Evolutionary conservation across 2,329 filamentous ascomycete species (phyloP), one percentile per base, ranked within the genome.

Genomic region (Cordyceps cicadae): DNA sequence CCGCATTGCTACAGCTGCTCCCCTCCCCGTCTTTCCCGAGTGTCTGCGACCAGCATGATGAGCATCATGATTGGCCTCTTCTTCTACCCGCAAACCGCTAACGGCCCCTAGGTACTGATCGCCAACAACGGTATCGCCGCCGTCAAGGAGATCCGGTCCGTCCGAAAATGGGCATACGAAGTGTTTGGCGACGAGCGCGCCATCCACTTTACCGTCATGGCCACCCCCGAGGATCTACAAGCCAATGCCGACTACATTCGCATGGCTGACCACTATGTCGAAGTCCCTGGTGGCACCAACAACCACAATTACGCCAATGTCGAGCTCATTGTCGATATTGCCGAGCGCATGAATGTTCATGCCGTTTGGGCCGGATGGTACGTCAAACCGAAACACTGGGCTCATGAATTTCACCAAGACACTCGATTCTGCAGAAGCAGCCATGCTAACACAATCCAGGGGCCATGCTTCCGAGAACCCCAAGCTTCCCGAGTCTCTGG

Each of bases 221-320:
- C 94, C 68, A 99, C 94, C 45, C 94, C 94, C 54, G 94, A 99
- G 79, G 94, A 99, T 87, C 77, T 99, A 72, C 86, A 88, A 74
- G 94, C 94, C 74, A 99, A 99, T 75, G 94, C 94, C 67, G 94
- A 99, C 78, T 99, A 99, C 79, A 99, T 99, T 74, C 87, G 94
- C 74, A 97, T 99, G 94, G 94, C 94, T 39, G 94, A 99, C 78
- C 91, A 97, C 82, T 99, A 99, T 75, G 94, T 99, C 69, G 94
- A 99, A 79, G 93, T 99, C 64, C 94, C 94, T 39, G 94, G 94
- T 71, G 94, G 94, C 72, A 99, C 94, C 64, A 99, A 99, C 81
- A 99, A 99, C 84, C 96, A 99, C 87, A 99, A 99, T 78, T 99
- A 99, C 77, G 94, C 94, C 78, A 99, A 99, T 74, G 94, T 99